These are phyloP conservation scores for Phytophthora boehmeriae DNA, from an alignment of 352 stramenopile genomes.

Conservation along the genomic window DNA sequence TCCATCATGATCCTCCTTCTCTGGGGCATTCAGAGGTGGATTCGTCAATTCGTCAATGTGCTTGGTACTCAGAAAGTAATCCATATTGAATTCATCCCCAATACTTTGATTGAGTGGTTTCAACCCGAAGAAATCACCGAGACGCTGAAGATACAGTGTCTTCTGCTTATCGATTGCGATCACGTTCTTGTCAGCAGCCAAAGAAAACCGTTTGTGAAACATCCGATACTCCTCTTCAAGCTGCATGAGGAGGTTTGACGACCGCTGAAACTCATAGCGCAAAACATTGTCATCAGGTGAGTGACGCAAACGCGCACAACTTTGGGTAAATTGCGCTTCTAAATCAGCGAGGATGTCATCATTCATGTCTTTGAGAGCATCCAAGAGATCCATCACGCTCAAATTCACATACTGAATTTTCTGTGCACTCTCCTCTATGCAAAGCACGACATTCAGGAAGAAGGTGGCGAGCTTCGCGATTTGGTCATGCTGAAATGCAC, in stretches of 20 bases:
- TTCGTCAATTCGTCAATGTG: conserved; percentile 51
- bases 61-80: conserved; percentile 56
- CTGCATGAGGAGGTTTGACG: conserved; percentile 54
- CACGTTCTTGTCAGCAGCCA: conserved; percentile 64
- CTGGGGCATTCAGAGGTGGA: conserved; percentile 1
- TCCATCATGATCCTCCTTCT: neutral
- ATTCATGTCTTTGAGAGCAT: conserved; percentile 76
- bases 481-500: conserved; percentile 52
- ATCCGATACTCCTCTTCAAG: conserved; percentile 83
- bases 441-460: conserved; percentile 52
- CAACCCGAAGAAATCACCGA: conserved; percentile 61
- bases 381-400: conserved; percentile 74
- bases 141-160: conserved; percentile 41
- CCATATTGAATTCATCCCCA: conserved; percentile 41
- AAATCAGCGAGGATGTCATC: conserved; percentile 51
- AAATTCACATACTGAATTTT: conserved; percentile 69
- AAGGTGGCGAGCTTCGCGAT: conserved; percentile 72
- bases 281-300: conserved; percentile 68
- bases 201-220: conserved; percentile 54
- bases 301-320: conserved; percentile 69
- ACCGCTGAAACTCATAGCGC: conserved; percentile 58
- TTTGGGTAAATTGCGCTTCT: conserved; percentile 55
- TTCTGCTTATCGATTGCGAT: conserved; percentile 52
- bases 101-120: conserved; percentile 7
- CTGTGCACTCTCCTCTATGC: conserved; percentile 62